Percentiles rank a stretch among this genome's conserved stretches.
Evolutionary conservation across 2,329 filamentous ascomycete species (phyloP).

Genomic region (Paecilomyces niveus): DNA sequence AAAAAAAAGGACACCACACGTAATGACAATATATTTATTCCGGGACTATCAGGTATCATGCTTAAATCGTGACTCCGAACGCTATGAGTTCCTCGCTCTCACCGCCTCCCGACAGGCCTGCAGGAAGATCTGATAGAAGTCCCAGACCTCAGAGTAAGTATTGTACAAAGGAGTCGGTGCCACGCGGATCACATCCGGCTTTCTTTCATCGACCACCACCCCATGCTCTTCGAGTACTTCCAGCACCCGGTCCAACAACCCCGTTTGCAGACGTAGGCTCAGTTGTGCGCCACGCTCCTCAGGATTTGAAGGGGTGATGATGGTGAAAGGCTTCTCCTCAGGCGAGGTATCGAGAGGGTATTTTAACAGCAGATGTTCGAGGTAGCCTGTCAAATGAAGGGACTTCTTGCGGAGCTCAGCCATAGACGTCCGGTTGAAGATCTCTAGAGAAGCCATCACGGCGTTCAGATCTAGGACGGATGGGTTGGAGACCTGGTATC

Average conservation of each 20-base stretch:
- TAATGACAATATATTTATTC: background rate
- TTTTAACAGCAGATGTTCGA: slow-evolving; percentile 58
- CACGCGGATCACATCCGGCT: slow-evolving; percentile 76
- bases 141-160: slow-evolving; percentile 64
- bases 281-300: slow-evolving; percentile 69
- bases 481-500: slow-evolving; percentile 81
- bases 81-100: slow-evolving; percentile 9
- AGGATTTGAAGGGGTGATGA: slow-evolving; percentile 65
- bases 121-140: slow-evolving; percentile 50
- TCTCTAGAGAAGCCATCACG: slow-evolving; percentile 63
- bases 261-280: slow-evolving; percentile 62
- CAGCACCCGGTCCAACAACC: slow-evolving; percentile 63
- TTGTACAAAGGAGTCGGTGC: slow-evolving; percentile 83
- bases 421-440: slow-evolving; percentile 70
- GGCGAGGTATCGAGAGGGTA: slow-evolving; percentile 21
- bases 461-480: slow-evolving; percentile 70
- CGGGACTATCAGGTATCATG: background rate
- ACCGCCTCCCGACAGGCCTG: slow-evolving; percentile 39
- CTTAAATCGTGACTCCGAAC: background rate
- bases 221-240: slow-evolving; percentile 58
- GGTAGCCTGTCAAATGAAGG: slow-evolving; percentile 65
- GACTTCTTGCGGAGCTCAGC: slow-evolving; percentile 62
- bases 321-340: slow-evolving; percentile 42
- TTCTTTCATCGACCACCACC: slow-evolving; percentile 74
- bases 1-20: too few relatives aligned